Evolutionary conservation across 495 filamentous ascomycete genomes (phyloP).

Genomic region (Xylaria acuta): DNA sequence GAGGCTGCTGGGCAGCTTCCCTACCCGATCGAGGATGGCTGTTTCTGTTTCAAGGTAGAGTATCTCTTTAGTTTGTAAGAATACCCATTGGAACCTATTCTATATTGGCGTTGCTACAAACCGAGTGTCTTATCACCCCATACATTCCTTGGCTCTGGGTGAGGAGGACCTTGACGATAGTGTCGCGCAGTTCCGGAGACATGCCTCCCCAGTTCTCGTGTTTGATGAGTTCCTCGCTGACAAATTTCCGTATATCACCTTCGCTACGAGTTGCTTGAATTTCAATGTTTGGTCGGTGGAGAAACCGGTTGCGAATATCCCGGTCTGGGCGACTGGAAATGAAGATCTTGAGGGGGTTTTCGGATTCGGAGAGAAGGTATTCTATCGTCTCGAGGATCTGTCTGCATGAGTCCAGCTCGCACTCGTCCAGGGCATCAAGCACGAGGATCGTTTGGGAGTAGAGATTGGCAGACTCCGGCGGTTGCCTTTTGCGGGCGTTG

Average conservation of each 20-base stretch:
- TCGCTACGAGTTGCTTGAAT: constrained; percentile 45
- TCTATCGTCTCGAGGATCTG: neutral
- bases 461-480: neutral
- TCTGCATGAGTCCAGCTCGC: neutral
- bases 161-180: neutral
- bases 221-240: constrained; percentile 26
- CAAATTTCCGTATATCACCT: constrained; percentile 39
- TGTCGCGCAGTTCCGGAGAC: neutral
- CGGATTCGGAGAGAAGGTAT: constrained; percentile 7
- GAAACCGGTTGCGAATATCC: constrained; percentile 40
- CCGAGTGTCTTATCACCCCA: neutral
- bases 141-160: constrained; percentile 9
- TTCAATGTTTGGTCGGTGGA: constrained; percentile 37
- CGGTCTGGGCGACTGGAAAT: constrained; percentile 53
- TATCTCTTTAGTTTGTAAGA: constrained; percentile 4
- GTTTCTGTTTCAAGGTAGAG: neutral
- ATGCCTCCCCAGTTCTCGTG: constrained; percentile 1
- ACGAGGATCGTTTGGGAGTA: neutral
- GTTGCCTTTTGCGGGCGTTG: neutral
- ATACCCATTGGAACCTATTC: constrained; percentile 19
- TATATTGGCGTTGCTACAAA: neutral
- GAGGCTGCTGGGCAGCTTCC: neutral
- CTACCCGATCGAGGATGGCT: constrained; percentile 2
- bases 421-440: constrained; percentile 12
- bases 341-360: constrained; percentile 49